phyloP scores from a whole-genome alignment of 1,284 basidiomycete genomes.

The Coniophora puteana region DNA sequence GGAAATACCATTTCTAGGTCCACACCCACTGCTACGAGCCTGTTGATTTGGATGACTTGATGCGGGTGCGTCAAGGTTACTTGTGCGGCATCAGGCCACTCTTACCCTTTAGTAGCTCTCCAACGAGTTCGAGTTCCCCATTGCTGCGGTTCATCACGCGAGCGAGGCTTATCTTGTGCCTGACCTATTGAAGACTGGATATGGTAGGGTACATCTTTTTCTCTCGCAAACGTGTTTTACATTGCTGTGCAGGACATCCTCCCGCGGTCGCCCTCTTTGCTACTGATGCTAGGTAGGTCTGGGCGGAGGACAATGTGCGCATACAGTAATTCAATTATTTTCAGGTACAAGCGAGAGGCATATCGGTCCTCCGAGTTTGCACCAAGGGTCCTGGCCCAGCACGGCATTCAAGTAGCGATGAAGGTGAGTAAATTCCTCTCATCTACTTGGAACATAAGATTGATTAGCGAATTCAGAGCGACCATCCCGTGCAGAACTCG shows the following conservation, averaged over 20 bases:
- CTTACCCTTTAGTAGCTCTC: conserved; percentile 38
- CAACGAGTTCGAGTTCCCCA: conserved; percentile 64
- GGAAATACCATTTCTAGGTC: too few species aligned
- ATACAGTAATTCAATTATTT: conserved; percentile 4
- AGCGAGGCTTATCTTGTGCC: conserved; percentile 63
- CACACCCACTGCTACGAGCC: conserved; percentile 38
- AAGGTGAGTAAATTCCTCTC: conserved; percentile 35
- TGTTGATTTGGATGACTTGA: conserved; percentile 59
- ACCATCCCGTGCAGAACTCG: conserved; percentile 64
- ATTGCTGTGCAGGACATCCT: conserved; percentile 24
- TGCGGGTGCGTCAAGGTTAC: conserved; percentile 35
- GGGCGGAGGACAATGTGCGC: neutral
- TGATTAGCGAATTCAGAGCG: conserved; percentile 35
- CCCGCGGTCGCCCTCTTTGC: conserved; percentile 62
- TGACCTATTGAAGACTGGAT: conserved; percentile 53
- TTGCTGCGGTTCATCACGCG: conserved; percentile 64
- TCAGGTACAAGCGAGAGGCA: conserved; percentile 69
- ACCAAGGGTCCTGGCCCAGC: conserved; percentile 66
- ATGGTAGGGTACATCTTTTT: conserved; percentile 27
- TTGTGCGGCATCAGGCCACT: neutral
- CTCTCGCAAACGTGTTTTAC: neutral
- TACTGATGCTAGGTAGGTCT: conserved; percentile 29
- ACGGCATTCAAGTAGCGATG: conserved; percentile 68
- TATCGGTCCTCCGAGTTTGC: conserved; percentile 83
- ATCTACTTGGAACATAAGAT: neutral